These are phyloP conservation scores for Toxoplasma gondii DNA, from an alignment of 169 alveolate species.

Conservation along the genomic window DNA sequence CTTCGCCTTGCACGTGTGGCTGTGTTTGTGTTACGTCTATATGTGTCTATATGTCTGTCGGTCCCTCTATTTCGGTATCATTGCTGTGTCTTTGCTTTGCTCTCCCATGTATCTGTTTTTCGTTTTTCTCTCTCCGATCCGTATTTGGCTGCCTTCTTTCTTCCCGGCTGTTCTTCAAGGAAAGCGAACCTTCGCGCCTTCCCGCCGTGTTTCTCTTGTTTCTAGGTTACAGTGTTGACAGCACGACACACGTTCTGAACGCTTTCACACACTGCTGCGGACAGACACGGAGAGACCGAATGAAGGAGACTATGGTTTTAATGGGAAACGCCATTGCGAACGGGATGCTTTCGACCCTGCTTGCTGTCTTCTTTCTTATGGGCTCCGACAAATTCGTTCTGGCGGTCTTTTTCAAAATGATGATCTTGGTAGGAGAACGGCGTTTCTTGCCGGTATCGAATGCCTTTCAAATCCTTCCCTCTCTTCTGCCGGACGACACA, in stretches of 20 bases:
- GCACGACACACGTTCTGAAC: conserved; percentile 78
- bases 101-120: no score
- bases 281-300: conserved; percentile 69
- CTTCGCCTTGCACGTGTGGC: background rate
- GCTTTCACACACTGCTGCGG: conserved; percentile 78
- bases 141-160: no score
- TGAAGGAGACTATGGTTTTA: conserved; percentile 72
- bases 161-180: background rate
- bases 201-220: background rate
- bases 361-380: conserved; percentile 76
- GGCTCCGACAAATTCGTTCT: conserved; percentile 75
- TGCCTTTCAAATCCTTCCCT: background rate
- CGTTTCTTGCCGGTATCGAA: no score
- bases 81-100: no score
- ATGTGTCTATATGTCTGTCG: no score
- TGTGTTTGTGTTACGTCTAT: background rate
- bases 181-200: background rate
- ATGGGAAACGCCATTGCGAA: conserved; percentile 81
- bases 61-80: no score
- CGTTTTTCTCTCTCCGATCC: no score
- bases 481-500: background rate
- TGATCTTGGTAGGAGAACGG: conserved; percentile 71
- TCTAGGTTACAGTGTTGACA: conserved; percentile 78
- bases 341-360: conserved; percentile 80
- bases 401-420: conserved; percentile 79